Evolutionary conservation across 2,329 filamentous ascomycete species (phyloP).

Genomic region (Arthrobotrys conoides): DNA sequence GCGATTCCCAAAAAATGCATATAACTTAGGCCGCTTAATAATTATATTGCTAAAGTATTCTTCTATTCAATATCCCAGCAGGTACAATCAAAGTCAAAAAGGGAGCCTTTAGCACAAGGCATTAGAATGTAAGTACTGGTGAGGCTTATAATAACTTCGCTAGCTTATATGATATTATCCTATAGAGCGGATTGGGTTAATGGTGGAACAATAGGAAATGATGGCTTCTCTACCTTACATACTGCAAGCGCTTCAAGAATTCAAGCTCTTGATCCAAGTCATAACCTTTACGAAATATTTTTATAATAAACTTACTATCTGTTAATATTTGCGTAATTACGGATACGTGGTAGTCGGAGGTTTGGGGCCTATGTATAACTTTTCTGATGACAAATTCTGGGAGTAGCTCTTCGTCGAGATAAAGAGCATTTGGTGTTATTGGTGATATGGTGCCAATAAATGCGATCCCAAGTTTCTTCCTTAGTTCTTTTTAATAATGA

Average conservation of each 20-base stretch:
- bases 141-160: background rate
- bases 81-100: background rate
- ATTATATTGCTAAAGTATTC: background rate
- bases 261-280: background rate
- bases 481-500: background rate
- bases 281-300: background rate
- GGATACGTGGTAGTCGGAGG: background rate
- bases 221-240: background rate
- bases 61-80: background rate
- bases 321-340: background rate
- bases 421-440: background rate
- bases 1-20: background rate
- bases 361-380: background rate
- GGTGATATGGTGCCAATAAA: background rate
- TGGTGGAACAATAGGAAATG: background rate
- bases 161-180: background rate
- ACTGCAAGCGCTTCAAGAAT: background rate
- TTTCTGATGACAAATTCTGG: background rate
- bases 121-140: background rate
- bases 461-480: background rate
- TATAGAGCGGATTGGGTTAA: background rate
- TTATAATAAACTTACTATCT: background rate
- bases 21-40: background rate
- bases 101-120: background rate
- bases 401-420: background rate